These are phyloP conservation scores for Boletus semigastroideus DNA, from an alignment of 1,284 basidiomycete species.

Conservation along the genomic window DNA sequence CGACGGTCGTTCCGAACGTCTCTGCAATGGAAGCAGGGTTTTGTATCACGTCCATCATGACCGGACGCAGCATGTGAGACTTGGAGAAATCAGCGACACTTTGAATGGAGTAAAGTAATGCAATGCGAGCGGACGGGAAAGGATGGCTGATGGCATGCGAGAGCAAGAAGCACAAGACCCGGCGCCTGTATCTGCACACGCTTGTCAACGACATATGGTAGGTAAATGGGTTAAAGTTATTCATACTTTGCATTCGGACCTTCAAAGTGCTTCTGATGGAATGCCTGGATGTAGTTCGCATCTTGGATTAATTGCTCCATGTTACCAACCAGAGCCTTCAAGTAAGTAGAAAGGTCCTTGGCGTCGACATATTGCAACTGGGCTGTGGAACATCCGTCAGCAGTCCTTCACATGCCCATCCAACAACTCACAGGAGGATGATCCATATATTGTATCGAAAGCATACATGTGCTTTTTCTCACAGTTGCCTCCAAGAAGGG, in stretches of 20 bases:
- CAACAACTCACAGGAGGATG: conserved; percentile 52
- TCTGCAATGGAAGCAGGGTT: conserved; percentile 17
- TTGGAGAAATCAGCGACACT: conserved; percentile 67
- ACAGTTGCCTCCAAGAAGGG: conserved; percentile 43
- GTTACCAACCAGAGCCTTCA: conserved; percentile 53
- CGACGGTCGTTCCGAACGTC: conserved; percentile 30
- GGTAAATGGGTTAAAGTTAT: background rate
- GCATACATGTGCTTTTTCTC: conserved; percentile 67
- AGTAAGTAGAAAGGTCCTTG: conserved; percentile 68
- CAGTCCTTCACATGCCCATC: background rate
- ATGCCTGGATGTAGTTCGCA: conserved; percentile 53
- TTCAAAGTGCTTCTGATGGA: conserved; percentile 64
- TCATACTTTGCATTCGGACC: conserved; percentile 52
- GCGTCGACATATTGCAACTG: conserved; percentile 80
- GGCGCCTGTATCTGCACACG: conserved; percentile 64
- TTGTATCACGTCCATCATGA: conserved; percentile 49
- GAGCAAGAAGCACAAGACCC: conserved; percentile 75
- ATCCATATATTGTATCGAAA: conserved; percentile 82
- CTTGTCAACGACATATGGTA: conserved; percentile 11
- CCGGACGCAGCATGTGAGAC: conserved; percentile 61
- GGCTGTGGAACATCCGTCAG: conserved; percentile 38
- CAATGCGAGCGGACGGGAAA: conserved; percentile 48
- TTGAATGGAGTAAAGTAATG: conserved; percentile 60
- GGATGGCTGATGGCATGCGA: conserved; percentile 78
- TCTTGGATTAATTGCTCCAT: conserved; percentile 73